Base-by-base conservation (phyloP, 768 basidiomycete species). In the Suillus fuscotomentosus region DNA sequence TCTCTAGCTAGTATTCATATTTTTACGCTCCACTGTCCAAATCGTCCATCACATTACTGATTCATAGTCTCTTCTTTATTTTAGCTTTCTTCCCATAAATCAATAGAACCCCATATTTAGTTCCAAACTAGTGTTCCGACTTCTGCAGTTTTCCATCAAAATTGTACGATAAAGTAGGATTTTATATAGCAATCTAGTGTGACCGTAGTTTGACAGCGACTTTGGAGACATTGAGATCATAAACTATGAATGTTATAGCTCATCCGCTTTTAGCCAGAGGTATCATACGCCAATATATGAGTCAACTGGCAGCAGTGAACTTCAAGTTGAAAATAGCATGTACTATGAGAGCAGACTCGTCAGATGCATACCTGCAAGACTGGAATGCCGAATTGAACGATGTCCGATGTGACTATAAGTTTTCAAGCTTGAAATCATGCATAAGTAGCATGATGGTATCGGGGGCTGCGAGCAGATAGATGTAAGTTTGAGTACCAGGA, bases 281-380 rank as follows among this genome's bases (percentile, higher is more conserved):
- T 36, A 36, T 36, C 34, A 36, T 36, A 36, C 1, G 34, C 34
- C 34, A 36, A 36, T 36, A 9, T 36, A 36, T 1, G 34, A 36
- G 34, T 9, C 34, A 6, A 36, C 34, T 7, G 34, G 34, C 34
- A 36, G 34, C 5, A 1, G 34, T 36, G 34, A 36, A 36, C 34
- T 36, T 36, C 34, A 36, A 36, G 34, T 36, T 36, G 24, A 24
- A 24, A 24, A 24, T 24, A 24, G 24, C 59, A 66, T 68, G 68
- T 27, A 27, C 27, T 39, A 43, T 51, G 43, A 45, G n/a, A 8
- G 36, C 38, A 60, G 62, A 64, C 31, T 57, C 20, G 31, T 27
- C 2, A 27, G 27, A 27, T 27, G 27, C 27, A 27, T 27, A 27
- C 27, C 27, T 84, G 88, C 89, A 66, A 88, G 87, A 74, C 88